Base-by-base conservation (phyloP, 805 yeast species). In the Monosporozyma unispora region DNA sequence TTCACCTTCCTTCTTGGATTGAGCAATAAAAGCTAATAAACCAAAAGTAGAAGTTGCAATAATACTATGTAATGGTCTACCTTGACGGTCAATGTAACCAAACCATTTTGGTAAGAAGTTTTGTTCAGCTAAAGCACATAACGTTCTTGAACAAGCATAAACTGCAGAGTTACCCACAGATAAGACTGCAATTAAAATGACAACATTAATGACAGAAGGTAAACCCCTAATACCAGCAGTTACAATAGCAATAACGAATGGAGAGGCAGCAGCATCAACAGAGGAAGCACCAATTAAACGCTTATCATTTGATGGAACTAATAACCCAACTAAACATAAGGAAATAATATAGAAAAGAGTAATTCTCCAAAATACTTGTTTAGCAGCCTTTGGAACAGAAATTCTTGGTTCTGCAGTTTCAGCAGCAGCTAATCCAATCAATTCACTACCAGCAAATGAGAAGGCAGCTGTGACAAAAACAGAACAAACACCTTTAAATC, bases 81-180 rank as follows among this genome's bases (percentile, higher is more conserved):
- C 89, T 21, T 72, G 73, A 57, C 80, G 72, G 63, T 82, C 88
- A 54, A 81, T 74, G 68, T 80, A 82, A 3, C 76, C 78, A 45
- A 80, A 71, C 50, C 76, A 63, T 56, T 70, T 68, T 48, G 88
- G 87, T 46, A 82, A 78, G 60, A 75, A 75, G 10, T 85, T 84
- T 60, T 78, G 80, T 38, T 75, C 82, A 14, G 84, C 79, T 54
- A 84, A 68, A 8, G 86, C 77, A 22, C 78, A 75, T 55, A 84
- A 63, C 21, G 84, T 77, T 70, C 90, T 79, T 5, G 88, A 81
- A 52, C 81, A 74, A 4, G 81, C 85, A 56, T 76, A 84, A 8
- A 84, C 82, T n/a, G 84, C 75, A 7, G 87, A 77, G 60, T 84
- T 83, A 50, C 85, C 87, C 44, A 83, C 89, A 11, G 88, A 82